A percentile compares a stretch with the other conserved stretches of the same genome.
Evolutionary conservation across 1,139 yeast genomes (phyloP).

Genomic region (Hyphopichia khmerensis): DNA sequence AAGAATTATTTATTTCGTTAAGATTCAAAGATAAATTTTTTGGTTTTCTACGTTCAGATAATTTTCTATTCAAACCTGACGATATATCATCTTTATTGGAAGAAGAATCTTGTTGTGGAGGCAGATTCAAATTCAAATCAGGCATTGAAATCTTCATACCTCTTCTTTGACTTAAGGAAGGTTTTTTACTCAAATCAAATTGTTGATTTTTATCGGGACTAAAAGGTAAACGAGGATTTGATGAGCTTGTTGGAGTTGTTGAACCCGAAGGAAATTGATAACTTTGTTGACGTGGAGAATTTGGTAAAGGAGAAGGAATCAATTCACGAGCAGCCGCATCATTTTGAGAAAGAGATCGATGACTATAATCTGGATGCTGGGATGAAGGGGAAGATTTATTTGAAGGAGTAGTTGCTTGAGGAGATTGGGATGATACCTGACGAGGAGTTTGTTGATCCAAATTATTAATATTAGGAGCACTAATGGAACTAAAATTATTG

Average conservation of each 20-base stretch:
- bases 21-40: slow-evolving; percentile 36
- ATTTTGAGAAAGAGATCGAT: slow-evolving; percentile 7
- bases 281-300: not conserved
- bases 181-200: slow-evolving; percentile 31
- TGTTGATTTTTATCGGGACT: not conserved
- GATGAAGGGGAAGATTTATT: not conserved
- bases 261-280: not conserved
- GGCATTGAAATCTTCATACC: slow-evolving; percentile 22
- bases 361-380: not conserved
- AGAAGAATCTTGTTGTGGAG: not conserved
- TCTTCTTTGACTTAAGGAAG: slow-evolving; percentile 59
- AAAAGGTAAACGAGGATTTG: not conserved
- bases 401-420: not conserved
- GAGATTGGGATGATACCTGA: not conserved
- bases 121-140: not conserved
- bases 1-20: not conserved
- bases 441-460: too few relatives aligned
- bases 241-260: not conserved
- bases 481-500: not conserved
- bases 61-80: slow-evolving; percentile 23
- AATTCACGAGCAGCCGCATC: slow-evolving; percentile 3
- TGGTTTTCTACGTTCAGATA: slow-evolving; percentile 33
- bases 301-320: slow-evolving; percentile 4
- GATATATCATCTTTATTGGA: not conserved
- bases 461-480: slow-evolving; percentile 20